Conservation (phyloP, 257 asterid species). For the Petrea volubilis region DNA sequence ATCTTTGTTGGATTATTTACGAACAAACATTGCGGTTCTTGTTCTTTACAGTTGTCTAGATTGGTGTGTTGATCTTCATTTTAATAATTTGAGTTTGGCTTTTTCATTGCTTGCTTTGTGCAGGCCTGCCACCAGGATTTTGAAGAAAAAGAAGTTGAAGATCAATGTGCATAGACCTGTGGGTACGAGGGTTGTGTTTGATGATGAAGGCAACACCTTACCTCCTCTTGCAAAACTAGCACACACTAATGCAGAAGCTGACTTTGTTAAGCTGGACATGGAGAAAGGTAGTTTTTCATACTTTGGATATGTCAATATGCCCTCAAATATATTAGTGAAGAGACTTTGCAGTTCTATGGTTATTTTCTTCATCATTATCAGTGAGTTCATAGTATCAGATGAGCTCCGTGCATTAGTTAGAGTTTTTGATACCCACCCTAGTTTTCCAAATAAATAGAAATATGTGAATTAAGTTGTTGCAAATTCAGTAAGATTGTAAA, state of each 20-base stretch:
- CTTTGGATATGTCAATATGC: not conserved
- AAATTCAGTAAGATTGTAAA: not conserved
- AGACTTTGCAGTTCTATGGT: not conserved
- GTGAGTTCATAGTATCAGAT: not conserved
- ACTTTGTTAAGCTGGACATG: conserved; percentile 56
- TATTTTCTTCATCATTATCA: not conserved
- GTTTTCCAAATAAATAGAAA: not conserved
- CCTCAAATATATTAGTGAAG: not conserved
- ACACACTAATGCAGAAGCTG: conserved; percentile 35
- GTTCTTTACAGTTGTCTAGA: not conserved
- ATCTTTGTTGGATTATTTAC: not conserved
- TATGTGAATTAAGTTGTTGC: not conserved
- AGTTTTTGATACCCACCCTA: not conserved
- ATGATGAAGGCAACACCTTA: conserved; percentile 88
- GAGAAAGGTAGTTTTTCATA: conserved; percentile 57
- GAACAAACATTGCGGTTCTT: not conserved
- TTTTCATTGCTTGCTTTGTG: conserved; percentile 1
- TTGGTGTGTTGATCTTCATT: not conserved
- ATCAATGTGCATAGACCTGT: conserved; percentile 85
- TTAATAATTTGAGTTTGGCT: not conserved
- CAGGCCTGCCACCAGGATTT: conserved; percentile 69
- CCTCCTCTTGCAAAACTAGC: conserved; percentile 85
- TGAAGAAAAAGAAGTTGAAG: conserved; percentile 92
- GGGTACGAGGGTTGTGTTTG: conserved; percentile 92
- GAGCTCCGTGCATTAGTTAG: not conserved